Conservation (phyloP, 345 rosid species). For the Litchi chinensis region DNA sequence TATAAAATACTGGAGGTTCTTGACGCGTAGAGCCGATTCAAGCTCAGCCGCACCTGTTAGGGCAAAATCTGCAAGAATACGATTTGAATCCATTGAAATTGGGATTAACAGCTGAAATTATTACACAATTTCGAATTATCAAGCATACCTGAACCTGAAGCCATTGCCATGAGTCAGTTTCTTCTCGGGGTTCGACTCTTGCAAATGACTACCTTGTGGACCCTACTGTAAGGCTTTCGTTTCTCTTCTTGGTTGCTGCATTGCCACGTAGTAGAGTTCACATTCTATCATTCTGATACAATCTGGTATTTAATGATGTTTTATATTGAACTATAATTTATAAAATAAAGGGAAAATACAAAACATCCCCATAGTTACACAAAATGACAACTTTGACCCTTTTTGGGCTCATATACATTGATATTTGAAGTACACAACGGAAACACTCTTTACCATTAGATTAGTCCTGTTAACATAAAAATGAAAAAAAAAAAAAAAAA, state of each 20-base stretch:
- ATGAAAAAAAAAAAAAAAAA: no score
- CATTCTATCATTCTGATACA: background rate
- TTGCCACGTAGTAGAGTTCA: background rate
- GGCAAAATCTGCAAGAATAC: constrained; percentile 43
- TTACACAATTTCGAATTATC: background rate
- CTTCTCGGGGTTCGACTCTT: background rate
- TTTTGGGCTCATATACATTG: no score
- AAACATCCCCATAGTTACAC: no score
- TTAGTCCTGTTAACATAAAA: no score
- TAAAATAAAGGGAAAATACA: no score
- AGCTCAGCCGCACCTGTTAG: constrained; percentile 69
- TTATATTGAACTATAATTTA: no score
- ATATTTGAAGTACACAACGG: no score
- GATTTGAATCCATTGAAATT: background rate
- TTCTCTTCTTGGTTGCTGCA: background rate
- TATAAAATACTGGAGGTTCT: constrained; percentile 64
- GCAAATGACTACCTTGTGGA: background rate
- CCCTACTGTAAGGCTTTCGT: background rate
- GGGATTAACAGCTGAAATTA: background rate
- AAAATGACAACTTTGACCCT: no score
- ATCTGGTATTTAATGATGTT: no score
- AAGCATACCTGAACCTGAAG: constrained; percentile 2
- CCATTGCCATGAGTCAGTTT: constrained; percentile 1
- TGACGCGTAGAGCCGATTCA: constrained; percentile 78
- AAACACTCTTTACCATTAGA: no score